Evolutionary conservation across 2,329 filamentous ascomycete genomes (phyloP), one percentile per base, ranked within the genome.

Genomic region (Polychaeton citri): DNA sequence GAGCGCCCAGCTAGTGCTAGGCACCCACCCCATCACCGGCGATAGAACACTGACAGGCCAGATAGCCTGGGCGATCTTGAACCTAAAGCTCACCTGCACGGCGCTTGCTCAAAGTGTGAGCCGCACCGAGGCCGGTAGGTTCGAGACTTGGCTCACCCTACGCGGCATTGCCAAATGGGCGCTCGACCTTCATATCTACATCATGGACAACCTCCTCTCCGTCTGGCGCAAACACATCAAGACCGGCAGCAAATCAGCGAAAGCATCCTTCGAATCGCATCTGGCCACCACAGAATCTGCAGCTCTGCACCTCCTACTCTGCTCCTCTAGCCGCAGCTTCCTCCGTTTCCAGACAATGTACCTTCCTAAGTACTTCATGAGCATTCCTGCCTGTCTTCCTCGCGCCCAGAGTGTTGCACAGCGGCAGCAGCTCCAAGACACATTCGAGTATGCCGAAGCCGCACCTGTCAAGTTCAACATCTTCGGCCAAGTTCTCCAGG

Each of bases 121-220:
- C 12, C 38, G 30, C 18, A 31, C 40, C 21, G 34, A 34, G 37
- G 17, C 18, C 18, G 4, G 10, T 41, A 12, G 42, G 38, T 17
- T 24, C 48, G 30, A 76, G 83, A 88, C 52, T 74, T 84, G 9
- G 72, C 88, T 2, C 28, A 73, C 78, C 31, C 63, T 92, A 8
- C 71, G 78, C 4, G 82, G 83, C 16, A 80, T 85, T 37, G 74
- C 81, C 3, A 78, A 73, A 51, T 95, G 87, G 87, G 74, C 74
- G 1, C 66, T 86, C 21, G 79, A 88, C 43, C 64, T 77, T 35
- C 65, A 69, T 41, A 61, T 67, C 15, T 75, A 66, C 49, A 58
- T 76, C 19, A 50, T 76, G 28, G 68, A 72, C 45, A 67, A 70
- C 19, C 53, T 78, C 26, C 60, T 66, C 37, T 53, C 61, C 13